phyloP scores from a whole-genome alignment of 768 basidiomycete genomes.

The Cystoderma amianthinum region DNA sequence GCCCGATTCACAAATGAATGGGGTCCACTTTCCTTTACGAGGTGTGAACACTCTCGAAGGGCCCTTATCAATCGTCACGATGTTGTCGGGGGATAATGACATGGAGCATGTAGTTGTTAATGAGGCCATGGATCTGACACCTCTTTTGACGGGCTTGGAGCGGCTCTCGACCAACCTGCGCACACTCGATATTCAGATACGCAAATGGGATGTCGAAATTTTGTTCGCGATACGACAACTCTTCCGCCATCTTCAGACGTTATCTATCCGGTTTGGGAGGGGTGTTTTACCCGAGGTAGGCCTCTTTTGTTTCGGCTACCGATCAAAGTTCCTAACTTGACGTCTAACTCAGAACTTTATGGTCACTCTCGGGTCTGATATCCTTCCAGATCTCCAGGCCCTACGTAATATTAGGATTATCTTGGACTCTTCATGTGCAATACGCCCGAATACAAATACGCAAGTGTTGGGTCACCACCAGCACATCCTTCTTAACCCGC shows the following conservation, averaged over 20 bases:
- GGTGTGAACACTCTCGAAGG: constrained; percentile 20
- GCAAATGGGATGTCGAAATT: constrained; percentile 21
- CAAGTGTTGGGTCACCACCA: constrained; percentile 5
- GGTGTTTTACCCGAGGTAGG: constrained; percentile 16
- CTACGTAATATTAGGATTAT: constrained; percentile 17
- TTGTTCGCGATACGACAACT: constrained; percentile 19
- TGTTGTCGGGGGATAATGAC: constrained; percentile 9
- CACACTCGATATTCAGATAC: constrained; percentile 15
- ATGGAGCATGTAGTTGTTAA: constrained; percentile 14
- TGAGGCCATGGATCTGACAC: constrained; percentile 11
- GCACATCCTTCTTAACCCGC: constrained; percentile 2
- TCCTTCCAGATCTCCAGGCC: constrained; percentile 15
- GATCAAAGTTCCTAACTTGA: neutral
- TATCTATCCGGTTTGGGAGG: constrained; percentile 16
- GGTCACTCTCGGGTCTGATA: constrained; percentile 20
- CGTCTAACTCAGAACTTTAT: constrained; percentile 15
- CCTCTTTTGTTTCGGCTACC: neutral
- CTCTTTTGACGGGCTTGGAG: constrained; percentile 13
- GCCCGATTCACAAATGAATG: constrained; percentile 15
- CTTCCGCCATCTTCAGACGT: constrained; percentile 10
- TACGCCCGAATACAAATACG: constrained; percentile 5
- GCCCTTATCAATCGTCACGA: constrained; percentile 14
- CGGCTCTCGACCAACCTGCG: constrained; percentile 12
- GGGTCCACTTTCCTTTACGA: constrained; percentile 11
- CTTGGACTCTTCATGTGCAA: constrained; percentile 7